Evolutionary conservation across 495 filamentous ascomycete genomes (phyloP).

Genomic region (Lindgomyces ingoldianus): DNA sequence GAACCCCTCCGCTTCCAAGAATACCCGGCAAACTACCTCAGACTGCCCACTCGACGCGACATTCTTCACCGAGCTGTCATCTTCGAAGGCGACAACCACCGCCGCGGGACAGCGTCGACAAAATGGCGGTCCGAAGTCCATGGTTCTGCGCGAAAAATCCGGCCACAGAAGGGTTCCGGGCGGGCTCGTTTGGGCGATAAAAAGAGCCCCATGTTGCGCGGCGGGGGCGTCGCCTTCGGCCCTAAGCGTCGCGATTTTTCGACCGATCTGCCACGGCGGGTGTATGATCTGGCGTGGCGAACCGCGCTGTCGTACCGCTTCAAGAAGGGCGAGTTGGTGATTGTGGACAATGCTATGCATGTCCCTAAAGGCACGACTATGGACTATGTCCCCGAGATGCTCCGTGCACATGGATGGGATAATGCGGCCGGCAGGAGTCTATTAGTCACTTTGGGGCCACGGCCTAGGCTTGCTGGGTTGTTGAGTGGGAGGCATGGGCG

Average conservation of each 20-base stretch:
- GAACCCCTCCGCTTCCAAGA: conserved; percentile 77
- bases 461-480: conserved; percentile 60
- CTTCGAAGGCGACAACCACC: conserved; percentile 87
- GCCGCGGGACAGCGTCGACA: conserved; percentile 77
- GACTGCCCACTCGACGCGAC: conserved; percentile 84
- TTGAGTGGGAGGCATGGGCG: conserved; percentile 63
- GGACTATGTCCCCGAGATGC: conserved; percentile 45
- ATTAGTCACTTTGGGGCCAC: conserved; percentile 63
- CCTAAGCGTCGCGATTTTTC: conserved; percentile 88
- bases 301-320: conserved; percentile 92
- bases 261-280: conserved; percentile 77
- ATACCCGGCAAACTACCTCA: conserved; percentile 78
- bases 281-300: conserved; percentile 95
- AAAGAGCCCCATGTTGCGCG: conserved; percentile 78
- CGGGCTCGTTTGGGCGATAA: conserved; percentile 74
- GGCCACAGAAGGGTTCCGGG: conserved; percentile 83
- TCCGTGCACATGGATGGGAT: conserved; percentile 65
- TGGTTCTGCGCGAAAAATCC: conserved; percentile 75
- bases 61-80: conserved; percentile 90
- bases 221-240: conserved; percentile 84
- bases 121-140: conserved; percentile 84
- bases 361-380: neutral
- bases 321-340: conserved; percentile 77
- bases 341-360: conserved; percentile 72
- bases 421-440: conserved; percentile 68